Base-by-base conservation (phyloP, 768 basidiomycete genomes). In the Multifurca ochricompacta region DNA sequence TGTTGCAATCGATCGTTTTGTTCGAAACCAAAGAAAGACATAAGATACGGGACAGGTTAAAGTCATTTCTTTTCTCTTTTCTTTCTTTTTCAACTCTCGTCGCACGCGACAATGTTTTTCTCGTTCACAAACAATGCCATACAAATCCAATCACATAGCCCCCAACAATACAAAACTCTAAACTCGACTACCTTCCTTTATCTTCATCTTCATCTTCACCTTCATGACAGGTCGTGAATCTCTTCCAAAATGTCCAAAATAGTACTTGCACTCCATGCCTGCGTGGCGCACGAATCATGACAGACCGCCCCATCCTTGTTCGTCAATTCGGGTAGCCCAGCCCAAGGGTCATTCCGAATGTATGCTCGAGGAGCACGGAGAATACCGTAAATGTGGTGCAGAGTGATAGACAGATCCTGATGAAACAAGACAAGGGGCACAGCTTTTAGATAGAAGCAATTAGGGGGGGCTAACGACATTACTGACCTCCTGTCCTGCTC, bases 201-300 rank as follows among this genome's bases (percentile, higher is more conserved):
- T 18, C 6, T 23, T 6, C 21, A 16, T 3, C 25, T 40, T 32
- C 34, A 9, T 30, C 31, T 27, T 28, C 32, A 6, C n/a, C n/a
- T 23, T 30, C 45, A 56, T 4, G 46, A 48, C 52, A 70, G 27
- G 56, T 72, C 71, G 63, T 87, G 80, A 51, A 87, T 89, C 44
- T 76, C 79, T 62, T 92, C 82, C 47, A 96, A 69, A 67, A 94
- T 88, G 71, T 96, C 94, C 25, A 98, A 73, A 59, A 97, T 68
- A 21, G 91, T 95, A 68, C 90, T 92, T 42, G 91, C 82, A 64
- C 90, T 92, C 96, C 95, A 98, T 4, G 95, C 96, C 66, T 98
- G 96, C 25, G 96, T 93, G 42, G 78, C 74, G 66, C 95, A 98
- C 42, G 91, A 92, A 69, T 98, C 94, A 48, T 68, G 68, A 66